Evolutionary conservation across 805 yeast species (phyloP), one percentile per base, ranked within the genome.

Genomic region (Grigorovia jiainica): DNA sequence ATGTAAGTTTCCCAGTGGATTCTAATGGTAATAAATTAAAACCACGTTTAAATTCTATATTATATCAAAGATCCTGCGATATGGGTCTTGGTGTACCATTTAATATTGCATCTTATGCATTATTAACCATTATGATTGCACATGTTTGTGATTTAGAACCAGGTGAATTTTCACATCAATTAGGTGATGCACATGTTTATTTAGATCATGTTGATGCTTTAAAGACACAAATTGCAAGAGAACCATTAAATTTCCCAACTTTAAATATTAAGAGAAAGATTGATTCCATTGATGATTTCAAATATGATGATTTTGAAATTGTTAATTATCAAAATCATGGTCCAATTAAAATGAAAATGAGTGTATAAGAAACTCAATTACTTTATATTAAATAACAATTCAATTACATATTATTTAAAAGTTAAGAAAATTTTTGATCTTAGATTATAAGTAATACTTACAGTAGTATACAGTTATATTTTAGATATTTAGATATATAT

Each of bases 71-170:
- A 55, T 84, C 95, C n/a, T 90, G 97, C 64, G 99, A 92, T 58
- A 89, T 92, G 96, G 99, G 99, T 0, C 73, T 92, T n/a, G 99
- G 99, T 11, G 97, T 92, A 18, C 99, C 99, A 1, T 92, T 92
- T 64, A 92, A 92, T 60, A 92, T 92, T 55, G 98, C 99, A 0
- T 87, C 97, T 0, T 92, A 92, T 59, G 95, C 98, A 0, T 68
- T 92, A 42, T 70, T 92, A 47, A 89, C 97, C 2, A 81, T 76
- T 53, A 90, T 92, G 97, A 82, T 92, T 48, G 98, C 99, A 2
- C 86, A 85, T 47, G 82, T 92, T n/a, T 87, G 87, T 35, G 95
- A 77, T 50, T 80, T 89, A 85, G 95, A 87, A 51, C 82, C 95
- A 46, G 97, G 97, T 34, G 97, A 89, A 53, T 87, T 92, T 53